phyloP scores from a whole-genome alignment of 306 rosid species.

The Luffa acutangula region DNA sequence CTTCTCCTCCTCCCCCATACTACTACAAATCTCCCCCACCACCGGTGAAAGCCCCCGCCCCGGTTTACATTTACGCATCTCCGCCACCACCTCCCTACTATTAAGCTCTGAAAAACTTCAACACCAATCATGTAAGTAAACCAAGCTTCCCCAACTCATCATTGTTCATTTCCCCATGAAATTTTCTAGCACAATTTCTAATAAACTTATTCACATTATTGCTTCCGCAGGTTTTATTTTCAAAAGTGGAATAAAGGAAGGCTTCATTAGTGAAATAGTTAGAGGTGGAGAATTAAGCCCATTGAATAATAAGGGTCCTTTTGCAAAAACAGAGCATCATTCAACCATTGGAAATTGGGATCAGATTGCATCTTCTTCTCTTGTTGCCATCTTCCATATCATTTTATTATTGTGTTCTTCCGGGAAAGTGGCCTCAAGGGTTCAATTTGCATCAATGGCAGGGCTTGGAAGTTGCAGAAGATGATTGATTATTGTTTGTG shows the following conservation, averaged over 20 bases:
- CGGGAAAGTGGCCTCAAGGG: constrained; percentile 8
- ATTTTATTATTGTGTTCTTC: constrained; percentile 31
- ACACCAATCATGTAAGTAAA: constrained; percentile 50
- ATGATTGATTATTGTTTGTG: not conserved
- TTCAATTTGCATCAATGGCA: not conserved
- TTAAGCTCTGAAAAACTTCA: constrained; percentile 19
- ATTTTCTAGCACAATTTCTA: not conserved
- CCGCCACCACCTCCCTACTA: constrained; percentile 63
- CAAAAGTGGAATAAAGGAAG: constrained; percentile 53
- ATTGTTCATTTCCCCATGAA: not conserved
- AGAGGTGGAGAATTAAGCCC: constrained; percentile 37
- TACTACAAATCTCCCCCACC: no score
- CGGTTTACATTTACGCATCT: constrained; percentile 41
- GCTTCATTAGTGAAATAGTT: constrained; percentile 30
- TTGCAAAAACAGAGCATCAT: constrained; percentile 13
- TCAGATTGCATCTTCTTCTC: constrained; percentile 30
- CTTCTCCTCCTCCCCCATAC: constrained; percentile 32
- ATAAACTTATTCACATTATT: not conserved
- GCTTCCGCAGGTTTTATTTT: constrained; percentile 55
- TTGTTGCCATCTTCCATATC: constrained; percentile 42
- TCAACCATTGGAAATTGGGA: constrained; percentile 25
- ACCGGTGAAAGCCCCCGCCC: constrained; percentile 29
- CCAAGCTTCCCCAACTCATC: not conserved
- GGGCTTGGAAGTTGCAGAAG: constrained; percentile 8
- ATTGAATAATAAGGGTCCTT: constrained; percentile 61